Conservation (phyloP, 2,329 filamentous ascomycete species). For the Apiospora rasikravindrae region DNA sequence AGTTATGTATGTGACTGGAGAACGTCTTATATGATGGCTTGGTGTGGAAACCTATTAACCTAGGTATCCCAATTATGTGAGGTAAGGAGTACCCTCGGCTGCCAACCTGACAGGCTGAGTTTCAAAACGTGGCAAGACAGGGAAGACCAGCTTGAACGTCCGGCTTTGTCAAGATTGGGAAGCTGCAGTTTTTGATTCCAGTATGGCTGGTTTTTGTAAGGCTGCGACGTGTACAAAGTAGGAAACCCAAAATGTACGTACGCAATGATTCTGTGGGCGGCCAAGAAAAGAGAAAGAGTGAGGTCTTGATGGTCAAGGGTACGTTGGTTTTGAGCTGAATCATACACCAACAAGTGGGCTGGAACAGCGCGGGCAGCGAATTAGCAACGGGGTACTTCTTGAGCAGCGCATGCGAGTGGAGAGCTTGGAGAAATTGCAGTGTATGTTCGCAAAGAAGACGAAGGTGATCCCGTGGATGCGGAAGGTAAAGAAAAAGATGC, state of each 20-base stretch:
- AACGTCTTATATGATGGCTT: not conserved
- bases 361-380: not conserved
- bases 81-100: not conserved
- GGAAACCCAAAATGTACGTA: not conserved
- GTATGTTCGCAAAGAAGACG: not conserved
- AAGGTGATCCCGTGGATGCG: not conserved
- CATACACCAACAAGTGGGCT: not conserved
- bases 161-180: not conserved
- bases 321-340: not conserved
- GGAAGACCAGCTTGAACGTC: not conserved
- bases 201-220: not conserved
- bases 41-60: not conserved
- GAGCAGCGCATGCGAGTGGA: not conserved
- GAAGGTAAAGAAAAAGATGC: not conserved
- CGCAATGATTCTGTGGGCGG: not conserved
- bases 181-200: not conserved
- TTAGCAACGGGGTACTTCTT: not conserved
- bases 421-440: not conserved
- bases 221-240: not conserved
- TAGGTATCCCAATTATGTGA: not conserved
- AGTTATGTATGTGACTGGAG: not conserved
- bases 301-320: not conserved
- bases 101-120: not conserved
- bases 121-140: conserved; percentile 19
- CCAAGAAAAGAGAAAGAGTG: not conserved